These are phyloP conservation scores for Quercus alba DNA, from an alignment of 306 rosid species.

Conservation along the genomic window DNA sequence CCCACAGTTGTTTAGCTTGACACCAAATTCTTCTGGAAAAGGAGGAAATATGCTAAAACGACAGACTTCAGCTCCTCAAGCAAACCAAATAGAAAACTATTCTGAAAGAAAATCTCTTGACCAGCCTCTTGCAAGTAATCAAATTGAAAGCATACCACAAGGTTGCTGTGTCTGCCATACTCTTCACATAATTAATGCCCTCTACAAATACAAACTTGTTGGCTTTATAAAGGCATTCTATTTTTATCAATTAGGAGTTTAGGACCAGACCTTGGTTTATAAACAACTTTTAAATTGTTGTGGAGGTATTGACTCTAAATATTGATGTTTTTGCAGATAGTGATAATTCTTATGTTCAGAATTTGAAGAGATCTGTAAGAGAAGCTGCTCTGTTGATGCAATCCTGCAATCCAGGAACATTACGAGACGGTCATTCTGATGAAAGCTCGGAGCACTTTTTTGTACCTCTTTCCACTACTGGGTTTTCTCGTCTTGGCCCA, in stretches of 20 bases:
- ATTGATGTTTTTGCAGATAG: slow-evolving; percentile 40
- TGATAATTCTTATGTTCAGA: slow-evolving; percentile 57
- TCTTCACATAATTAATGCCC: slow-evolving; percentile 10
- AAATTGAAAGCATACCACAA: slow-evolving; percentile 53
- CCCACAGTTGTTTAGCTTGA: slow-evolving; percentile 89
- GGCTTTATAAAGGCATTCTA: slow-evolving; percentile 19
- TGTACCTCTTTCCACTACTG: slow-evolving; percentile 70
- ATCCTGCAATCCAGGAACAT: slow-evolving; percentile 52
- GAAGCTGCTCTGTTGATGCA: slow-evolving; percentile 77
- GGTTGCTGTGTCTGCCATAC: slow-evolving; percentile 42
- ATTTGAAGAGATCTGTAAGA: slow-evolving; percentile 86
- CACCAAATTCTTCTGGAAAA: slow-evolving; percentile 89
- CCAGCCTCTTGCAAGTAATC: slow-evolving; percentile 55
- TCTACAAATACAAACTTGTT: slow-evolving; percentile 22
- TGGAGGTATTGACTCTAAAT: slow-evolving; percentile 22
- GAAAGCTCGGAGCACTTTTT: slow-evolving; percentile 88
- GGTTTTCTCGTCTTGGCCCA: slow-evolving; percentile 62
- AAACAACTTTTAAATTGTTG: slow-evolving; percentile 9
- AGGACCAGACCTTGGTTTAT: slow-evolving; percentile 7
- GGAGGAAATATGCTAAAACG: slow-evolving; percentile 75
- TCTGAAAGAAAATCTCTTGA: slow-evolving; percentile 64
- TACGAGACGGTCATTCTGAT: slow-evolving; percentile 70
- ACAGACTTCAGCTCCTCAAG: slow-evolving; percentile 54
- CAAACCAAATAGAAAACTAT: slow-evolving; percentile 57
- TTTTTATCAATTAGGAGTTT: slow-evolving; percentile 12